Evolutionary conservation across 2,329 filamentous ascomycete species (phyloP), one percentile per base, ranked within the genome.

Genomic region (Calonectria pseudoreteaudii): DNA sequence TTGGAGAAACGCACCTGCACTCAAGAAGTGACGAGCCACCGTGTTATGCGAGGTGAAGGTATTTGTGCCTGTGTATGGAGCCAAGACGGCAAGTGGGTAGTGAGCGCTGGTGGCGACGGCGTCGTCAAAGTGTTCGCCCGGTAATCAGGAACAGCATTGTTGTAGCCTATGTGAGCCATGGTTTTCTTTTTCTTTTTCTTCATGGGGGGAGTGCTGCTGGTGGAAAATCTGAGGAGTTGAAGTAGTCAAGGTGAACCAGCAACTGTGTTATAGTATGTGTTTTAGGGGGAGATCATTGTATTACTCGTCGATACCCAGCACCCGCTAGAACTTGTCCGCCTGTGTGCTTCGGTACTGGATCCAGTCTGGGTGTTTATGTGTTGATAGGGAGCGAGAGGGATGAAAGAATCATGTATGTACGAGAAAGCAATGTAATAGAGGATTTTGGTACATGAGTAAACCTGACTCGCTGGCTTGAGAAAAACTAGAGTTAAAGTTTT

Each of bases 31-130:
- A 97, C 95, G 3, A 95, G 92, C 74, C 96, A 98, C 85, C 92
- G 97, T 50, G 91, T 97, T 77, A 98, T 98, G 96, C 92, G 97
- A 66, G 97, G 96, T 64, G 97, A 99, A 83, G 97, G 97, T 28
- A 95, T 98, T 10, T 98, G 96, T 85, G 91, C 93, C 20, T 96
- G 98, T 6, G 94, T 97, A 23, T 99, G 97, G 97, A 98, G 95
- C 82, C 94, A 95, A 80, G 97, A 99, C 82, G 96, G 96, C 41
- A 91, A 95, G 78, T 97, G 97, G 91, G 96, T 99, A 47, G 95
- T 98, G 71, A 97, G 95, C 80, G 96, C 94, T 47, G 97, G 97
- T 50, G 97, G 97, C 16, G 97, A 99, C 83, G 97, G 97, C 9
- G 93, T 98, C 44, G 96, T 98, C 75, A 98, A 98, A 88, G 96